These are phyloP conservation scores for Hyphopichia wangnamkhiaoensis DNA, from an alignment of 1,139 yeast genomes.

Conservation along the genomic window DNA sequence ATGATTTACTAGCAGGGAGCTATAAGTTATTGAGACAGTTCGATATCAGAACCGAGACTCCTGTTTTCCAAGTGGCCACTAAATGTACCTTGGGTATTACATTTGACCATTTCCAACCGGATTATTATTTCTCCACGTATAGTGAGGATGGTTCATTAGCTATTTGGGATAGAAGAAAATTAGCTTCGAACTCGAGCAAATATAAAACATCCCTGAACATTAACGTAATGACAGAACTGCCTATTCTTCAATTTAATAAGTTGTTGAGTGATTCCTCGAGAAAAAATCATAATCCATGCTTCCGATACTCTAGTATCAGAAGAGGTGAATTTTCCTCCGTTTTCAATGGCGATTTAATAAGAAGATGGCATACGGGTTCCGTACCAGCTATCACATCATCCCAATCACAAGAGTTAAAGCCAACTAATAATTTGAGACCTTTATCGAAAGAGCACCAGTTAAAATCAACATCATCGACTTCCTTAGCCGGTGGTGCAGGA, in stretches of 20 bases:
- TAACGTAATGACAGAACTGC: conserved; percentile 47
- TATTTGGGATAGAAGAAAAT: conserved; percentile 81
- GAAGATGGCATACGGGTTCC: conserved; percentile 79
- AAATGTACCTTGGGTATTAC: conserved; percentile 70
- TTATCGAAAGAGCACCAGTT: not conserved
- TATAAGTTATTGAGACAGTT: conserved; percentile 77
- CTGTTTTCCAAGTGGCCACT: conserved; percentile 74
- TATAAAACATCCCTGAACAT: conserved; percentile 13
- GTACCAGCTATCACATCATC: conserved; percentile 42
- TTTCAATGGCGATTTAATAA: conserved; percentile 72
- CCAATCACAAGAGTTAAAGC: not conserved
- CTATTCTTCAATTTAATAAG: conserved; percentile 66
- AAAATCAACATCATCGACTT: not conserved
- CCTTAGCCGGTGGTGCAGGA: not conserved
- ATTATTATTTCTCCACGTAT: conserved; percentile 66
- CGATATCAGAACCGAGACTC: conserved; percentile 70
- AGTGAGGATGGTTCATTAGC: conserved; percentile 85
- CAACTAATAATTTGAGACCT: not conserved
- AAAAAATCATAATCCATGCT: conserved; percentile 62
- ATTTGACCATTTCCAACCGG: conserved; percentile 64
- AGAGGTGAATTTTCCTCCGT: conserved; percentile 73
- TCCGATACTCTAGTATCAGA: conserved; percentile 68
- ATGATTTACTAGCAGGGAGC: conserved; percentile 68
- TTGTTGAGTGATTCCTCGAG: conserved; percentile 65
- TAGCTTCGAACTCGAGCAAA: conserved; percentile 30